A percentile compares a stretch with the other conserved stretches of the same genome.
Conservation (phyloP, 306 rosid species). For the Rosa lucieae region DNA sequence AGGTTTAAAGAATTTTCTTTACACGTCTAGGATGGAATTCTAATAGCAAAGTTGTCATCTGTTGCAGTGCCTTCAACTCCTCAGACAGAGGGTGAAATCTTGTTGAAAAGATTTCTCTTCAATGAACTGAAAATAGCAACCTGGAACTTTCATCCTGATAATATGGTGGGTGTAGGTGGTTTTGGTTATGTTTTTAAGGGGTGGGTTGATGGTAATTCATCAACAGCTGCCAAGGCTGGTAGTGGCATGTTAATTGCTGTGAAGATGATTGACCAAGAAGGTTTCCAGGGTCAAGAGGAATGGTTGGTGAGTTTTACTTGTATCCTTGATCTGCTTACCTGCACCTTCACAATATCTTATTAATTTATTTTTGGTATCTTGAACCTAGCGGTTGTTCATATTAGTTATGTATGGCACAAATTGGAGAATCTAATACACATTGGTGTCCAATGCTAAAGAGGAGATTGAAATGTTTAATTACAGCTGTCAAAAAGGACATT, state of each 20-base stretch:
- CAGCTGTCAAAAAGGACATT: too few relatives aligned
- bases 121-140: conserved; percentile 76
- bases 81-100: conserved; percentile 74
- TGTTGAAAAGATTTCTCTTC: conserved; percentile 59
- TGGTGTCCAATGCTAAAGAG: not conserved
- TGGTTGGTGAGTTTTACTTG: conserved; percentile 73
- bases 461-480: not conserved
- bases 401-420: not conserved
- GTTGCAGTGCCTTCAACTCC: conserved; percentile 60
- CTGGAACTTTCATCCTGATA: conserved; percentile 83
- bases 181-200: conserved; percentile 88
- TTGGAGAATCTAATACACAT: not conserved
- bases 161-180: conserved; percentile 89
- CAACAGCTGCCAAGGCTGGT: conserved; percentile 65
- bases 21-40: conserved; percentile 41
- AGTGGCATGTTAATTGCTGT: conserved; percentile 79
- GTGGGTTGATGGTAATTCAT: conserved; percentile 77
- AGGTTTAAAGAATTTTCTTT: too few relatives aligned
- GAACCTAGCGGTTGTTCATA: not conserved
- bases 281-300: conserved; percentile 84
- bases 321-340: not conserved
- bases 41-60: conserved; percentile 47
- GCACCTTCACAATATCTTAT: not conserved
- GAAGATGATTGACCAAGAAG: conserved; percentile 83
- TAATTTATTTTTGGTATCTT: not conserved